Percentiles rank a stretch among this genome's conserved stretches.
phyloP scores from a whole-genome alignment of 2,329 filamentous ascomycete genomes.

The Zymoseptoria passerinii region DNA sequence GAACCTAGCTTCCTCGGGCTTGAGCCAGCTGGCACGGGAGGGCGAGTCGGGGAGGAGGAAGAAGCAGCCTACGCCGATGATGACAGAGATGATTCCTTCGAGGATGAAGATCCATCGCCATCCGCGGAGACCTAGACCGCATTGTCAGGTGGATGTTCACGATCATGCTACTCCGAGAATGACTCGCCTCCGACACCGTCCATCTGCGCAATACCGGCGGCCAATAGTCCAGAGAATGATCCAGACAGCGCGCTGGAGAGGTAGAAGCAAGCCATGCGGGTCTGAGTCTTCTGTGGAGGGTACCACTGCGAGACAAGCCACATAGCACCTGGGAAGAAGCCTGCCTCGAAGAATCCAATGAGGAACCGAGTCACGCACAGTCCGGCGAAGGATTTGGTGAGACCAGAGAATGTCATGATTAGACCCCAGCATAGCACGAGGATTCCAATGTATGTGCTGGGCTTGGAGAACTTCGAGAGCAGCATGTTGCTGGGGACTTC shows the following conservation, averaged over 20 bases:
- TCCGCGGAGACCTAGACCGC: neutral
- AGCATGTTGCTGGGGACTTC: constrained; percentile 25
- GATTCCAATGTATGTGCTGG: constrained; percentile 22
- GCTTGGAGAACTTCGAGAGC: constrained; percentile 25
- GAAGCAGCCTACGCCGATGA: constrained; percentile 44
- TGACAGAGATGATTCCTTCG: constrained; percentile 51
- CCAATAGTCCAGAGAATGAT: constrained; percentile 20
- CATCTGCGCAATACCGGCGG: constrained; percentile 28
- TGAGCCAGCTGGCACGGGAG: constrained; percentile 46
- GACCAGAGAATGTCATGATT: constrained; percentile 36
- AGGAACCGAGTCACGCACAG: constrained; percentile 75
- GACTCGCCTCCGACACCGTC: constrained; percentile 31
- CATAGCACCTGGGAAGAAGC: constrained; percentile 46
- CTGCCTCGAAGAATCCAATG: constrained; percentile 62
- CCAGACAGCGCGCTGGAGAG: constrained; percentile 14
- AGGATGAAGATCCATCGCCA: constrained; percentile 22
- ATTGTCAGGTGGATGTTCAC: too few species aligned
- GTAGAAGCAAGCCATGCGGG: constrained; percentile 18
- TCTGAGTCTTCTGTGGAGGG: constrained; percentile 14
- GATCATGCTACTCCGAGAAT: neutral
- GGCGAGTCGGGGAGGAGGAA: constrained; percentile 46
- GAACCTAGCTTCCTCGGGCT: constrained; percentile 57
- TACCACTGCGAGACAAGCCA: constrained; percentile 21
- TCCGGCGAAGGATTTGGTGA: constrained; percentile 63
- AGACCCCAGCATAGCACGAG: constrained; percentile 19